These are phyloP conservation scores for Mortierella sp. DNA, from an alignment of 371 early-diverging fungal species.

Conservation along the genomic window DNA sequence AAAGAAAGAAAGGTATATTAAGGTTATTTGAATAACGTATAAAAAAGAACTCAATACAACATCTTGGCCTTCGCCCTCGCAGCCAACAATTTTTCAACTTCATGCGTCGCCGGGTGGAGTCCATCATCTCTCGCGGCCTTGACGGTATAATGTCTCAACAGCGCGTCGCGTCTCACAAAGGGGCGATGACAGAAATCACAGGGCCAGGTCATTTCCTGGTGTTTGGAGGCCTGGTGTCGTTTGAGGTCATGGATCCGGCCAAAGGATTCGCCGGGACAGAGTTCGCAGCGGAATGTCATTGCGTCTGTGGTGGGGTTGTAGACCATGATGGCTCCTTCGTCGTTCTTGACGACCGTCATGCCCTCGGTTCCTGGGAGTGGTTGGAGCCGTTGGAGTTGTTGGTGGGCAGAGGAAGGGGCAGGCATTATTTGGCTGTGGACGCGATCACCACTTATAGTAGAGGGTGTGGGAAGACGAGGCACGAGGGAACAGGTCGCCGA, in stretches of 20 bases:
- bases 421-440: background rate
- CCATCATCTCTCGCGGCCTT: slow-evolving; percentile 56
- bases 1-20: background rate
- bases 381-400: background rate
- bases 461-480: background rate
- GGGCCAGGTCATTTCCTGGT: slow-evolving; percentile 58
- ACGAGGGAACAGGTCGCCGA: too few species aligned
- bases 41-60: slow-evolving; percentile 23
- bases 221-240: slow-evolving; percentile 53
- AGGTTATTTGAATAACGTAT: background rate
- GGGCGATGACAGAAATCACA: slow-evolving; percentile 57
- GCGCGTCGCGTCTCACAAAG: slow-evolving; percentile 52
- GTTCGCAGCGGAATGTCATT: slow-evolving; percentile 50
- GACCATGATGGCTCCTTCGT: slow-evolving; percentile 49
- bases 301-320: slow-evolving; percentile 42
- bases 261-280: slow-evolving; percentile 50
- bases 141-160: slow-evolving; percentile 54
- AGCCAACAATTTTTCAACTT: slow-evolving; percentile 44
- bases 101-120: slow-evolving; percentile 49
- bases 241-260: slow-evolving; percentile 56
- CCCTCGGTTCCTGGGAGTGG: slow-evolving; percentile 31
- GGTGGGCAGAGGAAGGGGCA: background rate
- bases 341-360: slow-evolving; percentile 30
- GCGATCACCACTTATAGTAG: background rate
- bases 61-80: slow-evolving; percentile 53